Conservation (phyloP, 768 basidiomycete genomes). For the Mycena galericulata region DNA sequence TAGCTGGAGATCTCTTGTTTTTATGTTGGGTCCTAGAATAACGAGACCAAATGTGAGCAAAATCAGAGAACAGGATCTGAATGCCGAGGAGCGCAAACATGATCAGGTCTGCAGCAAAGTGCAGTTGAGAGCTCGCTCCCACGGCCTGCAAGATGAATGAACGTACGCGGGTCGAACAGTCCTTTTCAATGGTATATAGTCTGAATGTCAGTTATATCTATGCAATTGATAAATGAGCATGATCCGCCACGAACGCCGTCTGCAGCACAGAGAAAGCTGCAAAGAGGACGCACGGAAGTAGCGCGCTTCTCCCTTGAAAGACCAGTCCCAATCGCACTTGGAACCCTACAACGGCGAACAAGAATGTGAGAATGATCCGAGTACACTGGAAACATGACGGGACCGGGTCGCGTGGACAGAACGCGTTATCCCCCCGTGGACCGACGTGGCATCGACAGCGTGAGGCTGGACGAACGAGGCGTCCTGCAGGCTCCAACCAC, state of each 20-base stretch:
- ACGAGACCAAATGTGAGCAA: slow-evolving; percentile 26
- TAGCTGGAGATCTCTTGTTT: slow-evolving; percentile 13
- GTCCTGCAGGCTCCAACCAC: slow-evolving; percentile 27
- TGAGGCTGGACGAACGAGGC: slow-evolving; percentile 32
- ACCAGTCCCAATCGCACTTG: slow-evolving; percentile 9
- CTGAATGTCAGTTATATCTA: slow-evolving; percentile 25
- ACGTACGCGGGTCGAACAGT: slow-evolving; percentile 32
- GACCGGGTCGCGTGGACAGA: slow-evolving; percentile 35
- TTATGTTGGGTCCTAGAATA: slow-evolving; percentile 29
- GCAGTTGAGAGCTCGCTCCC: slow-evolving; percentile 23
- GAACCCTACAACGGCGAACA: slow-evolving; percentile 30
- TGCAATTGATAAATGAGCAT: slow-evolving; percentile 23
- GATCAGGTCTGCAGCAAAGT: slow-evolving; percentile 21
- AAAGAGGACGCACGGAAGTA: slow-evolving; percentile 12
- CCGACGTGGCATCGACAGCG: slow-evolving; percentile 29
- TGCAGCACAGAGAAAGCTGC: background rate
- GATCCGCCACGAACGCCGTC: slow-evolving; percentile 21
- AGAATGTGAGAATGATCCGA: slow-evolving; percentile 37
- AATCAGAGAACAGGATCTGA: slow-evolving; percentile 13
- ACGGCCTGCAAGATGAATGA: slow-evolving; percentile 11
- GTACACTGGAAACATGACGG: slow-evolving; percentile 36
- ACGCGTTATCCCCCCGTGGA: slow-evolving; percentile 33
- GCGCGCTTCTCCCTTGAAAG: slow-evolving; percentile 11
- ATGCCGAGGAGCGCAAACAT: slow-evolving; percentile 32
- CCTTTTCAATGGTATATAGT: slow-evolving; percentile 10